These are phyloP conservation scores for Quercus suber DNA, from an alignment of 306 rosid genomes.

Conservation along the genomic window DNA sequence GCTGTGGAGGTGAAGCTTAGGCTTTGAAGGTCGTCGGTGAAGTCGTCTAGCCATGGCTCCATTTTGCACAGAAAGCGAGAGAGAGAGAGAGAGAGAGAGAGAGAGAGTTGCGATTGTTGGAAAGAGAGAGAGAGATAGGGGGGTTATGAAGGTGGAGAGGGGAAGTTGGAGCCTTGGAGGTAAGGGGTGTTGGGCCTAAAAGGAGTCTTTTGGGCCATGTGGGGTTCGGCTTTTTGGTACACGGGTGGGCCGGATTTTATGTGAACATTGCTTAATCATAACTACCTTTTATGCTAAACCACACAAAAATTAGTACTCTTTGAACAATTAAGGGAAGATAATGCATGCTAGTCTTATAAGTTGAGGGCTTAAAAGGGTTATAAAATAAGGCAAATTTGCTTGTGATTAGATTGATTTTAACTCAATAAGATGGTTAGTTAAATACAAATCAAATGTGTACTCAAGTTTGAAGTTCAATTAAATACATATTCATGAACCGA, in stretches of 20 bases:
- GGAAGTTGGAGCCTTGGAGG: not conserved
- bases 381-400: too few species aligned
- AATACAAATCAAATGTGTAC: too few species aligned
- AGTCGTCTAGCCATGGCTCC: conserved; percentile 75
- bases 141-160: conserved; percentile 15
- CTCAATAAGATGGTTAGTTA: too few species aligned
- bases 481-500: too few species aligned
- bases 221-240: not conserved
- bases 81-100: conserved; percentile 16
- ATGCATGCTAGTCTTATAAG: too few species aligned
- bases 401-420: too few species aligned
- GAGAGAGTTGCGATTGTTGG: not conserved
- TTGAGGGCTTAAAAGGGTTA: too few species aligned
- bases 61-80: conserved; percentile 29
- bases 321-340: too few species aligned
- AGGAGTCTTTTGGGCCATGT: conserved; percentile 2
- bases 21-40: conserved; percentile 75
- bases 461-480: too few species aligned
- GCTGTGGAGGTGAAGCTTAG: conserved; percentile 70
- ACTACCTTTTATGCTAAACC: not conserved
- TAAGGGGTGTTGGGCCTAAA: conserved; percentile 12
- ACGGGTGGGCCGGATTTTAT: conserved; percentile 20
- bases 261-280: not conserved
- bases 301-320: too few species aligned
- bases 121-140: not conserved